These are phyloP conservation scores for Mycocentrospora acerina DNA, from an alignment of 2,329 filamentous ascomycete genomes.

Conservation along the genomic window DNA sequence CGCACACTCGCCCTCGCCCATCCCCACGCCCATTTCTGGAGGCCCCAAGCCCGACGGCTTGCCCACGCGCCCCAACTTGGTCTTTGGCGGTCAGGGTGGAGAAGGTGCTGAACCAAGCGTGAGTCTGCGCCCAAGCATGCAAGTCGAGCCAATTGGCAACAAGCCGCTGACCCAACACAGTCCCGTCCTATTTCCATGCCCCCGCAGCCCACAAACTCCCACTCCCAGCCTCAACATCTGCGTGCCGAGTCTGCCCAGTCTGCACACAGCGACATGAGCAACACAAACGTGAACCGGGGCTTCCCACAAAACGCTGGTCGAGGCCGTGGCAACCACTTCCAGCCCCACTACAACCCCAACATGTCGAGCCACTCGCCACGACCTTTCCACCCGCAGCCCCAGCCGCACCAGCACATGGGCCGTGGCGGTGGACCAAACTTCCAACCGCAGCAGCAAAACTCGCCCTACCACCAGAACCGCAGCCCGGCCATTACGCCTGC, in stretches of 20 bases:
- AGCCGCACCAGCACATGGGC: slow-evolving; percentile 53
- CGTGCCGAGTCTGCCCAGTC: slow-evolving; percentile 87
- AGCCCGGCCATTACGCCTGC: slow-evolving; percentile 60
- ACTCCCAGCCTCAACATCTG: slow-evolving; percentile 71
- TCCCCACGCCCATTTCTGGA: slow-evolving; percentile 85
- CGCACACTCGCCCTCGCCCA: slow-evolving; percentile 85
- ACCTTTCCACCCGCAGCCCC: slow-evolving; percentile 54
- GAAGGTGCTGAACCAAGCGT: slow-evolving; percentile 70
- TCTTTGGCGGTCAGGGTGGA: slow-evolving; percentile 79
- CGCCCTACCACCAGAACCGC: slow-evolving; percentile 58
- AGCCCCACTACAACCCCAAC: slow-evolving; percentile 50
- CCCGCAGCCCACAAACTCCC: slow-evolving; percentile 42
- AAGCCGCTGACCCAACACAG: slow-evolving; percentile 47
- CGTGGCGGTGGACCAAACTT: slow-evolving; percentile 56
- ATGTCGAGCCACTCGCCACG: slow-evolving; percentile 51
- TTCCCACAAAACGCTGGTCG: slow-evolving; percentile 49
- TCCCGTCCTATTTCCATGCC: slow-evolving; percentile 67
- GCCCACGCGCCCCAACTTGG: slow-evolving; percentile 68
- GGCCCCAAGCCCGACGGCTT: slow-evolving; percentile 77
- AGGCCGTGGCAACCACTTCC: slow-evolving; percentile 52
- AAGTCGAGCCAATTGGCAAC: slow-evolving; percentile 17
- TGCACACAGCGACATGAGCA: slow-evolving; percentile 71
- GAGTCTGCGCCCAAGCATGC: slow-evolving; percentile 48
- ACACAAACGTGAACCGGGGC: slow-evolving; percentile 51
- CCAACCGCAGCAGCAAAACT: slow-evolving; percentile 58